Conservation (phyloP, 306 rosid genomes). For the Leucaena leucocephala region DNA sequence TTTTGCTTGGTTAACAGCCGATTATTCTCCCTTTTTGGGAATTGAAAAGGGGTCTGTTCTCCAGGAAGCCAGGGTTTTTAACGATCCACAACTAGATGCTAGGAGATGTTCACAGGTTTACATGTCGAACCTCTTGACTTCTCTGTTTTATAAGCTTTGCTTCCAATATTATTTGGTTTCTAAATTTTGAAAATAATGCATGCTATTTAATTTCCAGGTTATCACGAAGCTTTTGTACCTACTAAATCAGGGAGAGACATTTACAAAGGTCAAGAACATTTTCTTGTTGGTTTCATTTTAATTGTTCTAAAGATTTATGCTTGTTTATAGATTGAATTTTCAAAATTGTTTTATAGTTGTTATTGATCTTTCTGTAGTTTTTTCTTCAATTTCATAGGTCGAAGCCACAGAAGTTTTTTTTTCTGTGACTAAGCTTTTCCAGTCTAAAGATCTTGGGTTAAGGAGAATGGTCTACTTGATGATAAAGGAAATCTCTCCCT, state of each 20-base stretch:
- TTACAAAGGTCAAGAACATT: slow-evolving; percentile 73
- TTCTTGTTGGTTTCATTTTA: not conserved
- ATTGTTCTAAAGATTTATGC: slow-evolving; percentile 34
- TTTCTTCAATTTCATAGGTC: slow-evolving; percentile 46
- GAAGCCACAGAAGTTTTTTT: slow-evolving; percentile 99
- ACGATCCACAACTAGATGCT: slow-evolving; percentile 95
- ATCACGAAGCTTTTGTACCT: slow-evolving; percentile 95
- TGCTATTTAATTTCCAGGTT: slow-evolving; percentile 57
- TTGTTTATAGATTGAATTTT: slow-evolving; percentile 21
- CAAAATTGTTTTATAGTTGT: slow-evolving; percentile 30
- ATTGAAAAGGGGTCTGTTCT: slow-evolving; percentile 97
- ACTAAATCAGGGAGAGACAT: slow-evolving; percentile 92
- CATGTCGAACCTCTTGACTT: slow-evolving; percentile 22
- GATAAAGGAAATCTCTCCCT: slow-evolving; percentile 96
- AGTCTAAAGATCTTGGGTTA: slow-evolving; percentile 90
- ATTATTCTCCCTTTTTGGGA: slow-evolving; percentile 91
- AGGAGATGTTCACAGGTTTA: slow-evolving; percentile 98
- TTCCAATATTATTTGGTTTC: slow-evolving; percentile 29
- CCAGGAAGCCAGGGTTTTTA: slow-evolving; percentile 97
- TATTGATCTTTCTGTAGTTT: slow-evolving; percentile 22
- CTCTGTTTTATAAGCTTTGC: slow-evolving; percentile 21
- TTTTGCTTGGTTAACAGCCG: slow-evolving; percentile 56
- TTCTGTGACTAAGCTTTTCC: slow-evolving; percentile 97
- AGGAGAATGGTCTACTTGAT: slow-evolving; percentile 98
- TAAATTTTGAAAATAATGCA: slow-evolving; percentile 32